Conservation (phyloP, 768 basidiomycete species). For the Postia placenta region DNA sequence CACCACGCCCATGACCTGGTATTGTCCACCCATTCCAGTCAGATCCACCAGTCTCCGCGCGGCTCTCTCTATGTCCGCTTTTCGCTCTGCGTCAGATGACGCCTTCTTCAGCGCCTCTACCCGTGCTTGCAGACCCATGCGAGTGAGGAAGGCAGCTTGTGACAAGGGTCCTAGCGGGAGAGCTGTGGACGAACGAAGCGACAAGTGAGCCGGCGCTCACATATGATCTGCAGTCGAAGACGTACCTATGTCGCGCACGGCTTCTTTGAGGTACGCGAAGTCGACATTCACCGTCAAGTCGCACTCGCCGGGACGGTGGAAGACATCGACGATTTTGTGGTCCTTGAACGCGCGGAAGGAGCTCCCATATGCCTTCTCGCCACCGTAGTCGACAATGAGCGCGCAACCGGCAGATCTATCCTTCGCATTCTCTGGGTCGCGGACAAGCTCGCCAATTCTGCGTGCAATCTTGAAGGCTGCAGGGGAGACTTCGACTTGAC, state of each 20-base stretch:
- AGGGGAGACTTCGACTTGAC: constrained; percentile 77
- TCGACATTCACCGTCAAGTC: constrained; percentile 98
- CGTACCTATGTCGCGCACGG: constrained; percentile 60
- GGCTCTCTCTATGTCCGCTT: constrained; percentile 47
- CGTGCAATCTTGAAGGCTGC: constrained; percentile 63
- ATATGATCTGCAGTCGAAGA: constrained; percentile 2
- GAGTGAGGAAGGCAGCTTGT: constrained; percentile 72
- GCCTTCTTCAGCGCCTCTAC: constrained; percentile 52
- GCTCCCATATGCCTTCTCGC: constrained; percentile 55
- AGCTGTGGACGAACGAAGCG: constrained; percentile 21
- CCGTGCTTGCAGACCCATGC: constrained; percentile 70
- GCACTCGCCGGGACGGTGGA: constrained; percentile 78
- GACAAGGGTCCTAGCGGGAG: constrained; percentile 60
- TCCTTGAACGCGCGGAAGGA: constrained; percentile 88
- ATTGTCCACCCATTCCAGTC: constrained; percentile 83
- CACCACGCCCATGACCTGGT: constrained; percentile 68
- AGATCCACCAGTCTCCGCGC: constrained; percentile 72
- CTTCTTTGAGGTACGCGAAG: constrained; percentile 82
- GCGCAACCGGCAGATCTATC: constrained; percentile 47
- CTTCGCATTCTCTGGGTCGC: constrained; percentile 4
- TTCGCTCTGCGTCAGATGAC: constrained; percentile 44
- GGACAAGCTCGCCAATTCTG: constrained; percentile 59
- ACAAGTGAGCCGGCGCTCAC: background rate
- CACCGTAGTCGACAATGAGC: constrained; percentile 88
- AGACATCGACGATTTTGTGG: constrained; percentile 81